Conservation (phyloP, 805 yeast species). For the Schwanniomyces pseudopolymorphus region DNA sequence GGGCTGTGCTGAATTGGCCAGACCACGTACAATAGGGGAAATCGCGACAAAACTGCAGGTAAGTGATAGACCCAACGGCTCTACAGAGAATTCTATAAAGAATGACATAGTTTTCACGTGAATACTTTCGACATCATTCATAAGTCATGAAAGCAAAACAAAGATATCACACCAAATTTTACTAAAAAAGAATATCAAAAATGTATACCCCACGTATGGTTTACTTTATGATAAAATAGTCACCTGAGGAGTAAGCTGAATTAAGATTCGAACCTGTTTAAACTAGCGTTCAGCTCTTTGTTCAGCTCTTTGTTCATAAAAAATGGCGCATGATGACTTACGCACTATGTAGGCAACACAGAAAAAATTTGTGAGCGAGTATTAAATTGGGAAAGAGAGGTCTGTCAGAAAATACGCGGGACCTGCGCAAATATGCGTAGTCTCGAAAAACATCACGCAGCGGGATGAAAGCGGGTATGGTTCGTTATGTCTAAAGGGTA, state of each 20-base stretch:
- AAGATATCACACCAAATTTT: too few species aligned
- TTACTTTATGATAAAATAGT: not conserved
- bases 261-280: not conserved
- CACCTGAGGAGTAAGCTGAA: not conserved
- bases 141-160: too few species aligned
- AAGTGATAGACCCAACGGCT: not conserved
- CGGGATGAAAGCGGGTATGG: not conserved
- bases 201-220: not conserved
- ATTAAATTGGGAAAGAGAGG: not conserved
- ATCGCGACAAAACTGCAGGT: not conserved
- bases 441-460: not conserved
- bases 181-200: too few species aligned
- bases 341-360: not conserved
- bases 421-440: not conserved
- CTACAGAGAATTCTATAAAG: not conserved
- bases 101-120: not conserved
- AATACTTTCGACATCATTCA: too few species aligned
- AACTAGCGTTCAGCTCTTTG: not conserved
- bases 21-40: not conserved
- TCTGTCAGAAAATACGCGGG: not conserved
- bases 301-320: not conserved
- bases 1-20: conserved; percentile 1
- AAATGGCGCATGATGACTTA: not conserved
- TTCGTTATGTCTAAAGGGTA: too few species aligned
- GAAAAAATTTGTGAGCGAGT: not conserved